Evolutionary conservation across 352 stramenopile species (phyloP).

Genomic region (Pythium folliculosum): DNA sequence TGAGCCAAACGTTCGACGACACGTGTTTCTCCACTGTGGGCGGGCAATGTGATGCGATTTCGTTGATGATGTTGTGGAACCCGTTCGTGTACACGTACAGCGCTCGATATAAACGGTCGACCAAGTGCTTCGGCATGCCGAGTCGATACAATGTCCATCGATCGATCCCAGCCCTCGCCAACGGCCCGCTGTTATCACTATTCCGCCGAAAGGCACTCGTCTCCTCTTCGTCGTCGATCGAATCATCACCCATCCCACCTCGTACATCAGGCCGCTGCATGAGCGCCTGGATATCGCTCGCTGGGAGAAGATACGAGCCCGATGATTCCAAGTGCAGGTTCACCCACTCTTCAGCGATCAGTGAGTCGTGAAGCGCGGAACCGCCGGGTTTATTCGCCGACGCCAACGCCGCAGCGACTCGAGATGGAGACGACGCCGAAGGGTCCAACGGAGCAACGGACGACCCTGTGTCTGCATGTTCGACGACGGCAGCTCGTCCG

Average conservation of each 20-base stretch:
- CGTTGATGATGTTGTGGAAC: constrained; percentile 84
- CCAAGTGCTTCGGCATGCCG: constrained; percentile 75
- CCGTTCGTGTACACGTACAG: constrained; percentile 86
- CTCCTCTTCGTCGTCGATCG: constrained; percentile 41
- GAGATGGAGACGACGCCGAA: not conserved
- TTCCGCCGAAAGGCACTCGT: constrained; percentile 50
- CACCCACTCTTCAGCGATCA: constrained; percentile 81
- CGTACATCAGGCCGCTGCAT: constrained; percentile 34
- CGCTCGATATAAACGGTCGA: constrained; percentile 77
- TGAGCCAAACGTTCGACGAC: constrained; percentile 79
- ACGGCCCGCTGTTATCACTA: constrained; percentile 34
- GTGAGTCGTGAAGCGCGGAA: constrained; percentile 55
- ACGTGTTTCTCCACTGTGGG: constrained; percentile 68
- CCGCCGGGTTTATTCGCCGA: constrained; percentile 21
- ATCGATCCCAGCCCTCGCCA: constrained; percentile 71
- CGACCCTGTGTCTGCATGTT: not conserved
- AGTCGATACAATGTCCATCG: constrained; percentile 67
- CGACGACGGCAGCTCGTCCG: not conserved
- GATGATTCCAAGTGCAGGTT: constrained; percentile 71
- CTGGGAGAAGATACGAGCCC: constrained; percentile 52
- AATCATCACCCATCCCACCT: constrained; percentile 33
- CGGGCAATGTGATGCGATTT: constrained; percentile 74
- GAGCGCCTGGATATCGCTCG: constrained; percentile 45
- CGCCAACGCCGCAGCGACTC: not conserved
- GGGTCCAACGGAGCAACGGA: not conserved